Base-by-base conservation (phyloP, 352 stramenopile species). In the Phytophthora cryptogea region DNA sequence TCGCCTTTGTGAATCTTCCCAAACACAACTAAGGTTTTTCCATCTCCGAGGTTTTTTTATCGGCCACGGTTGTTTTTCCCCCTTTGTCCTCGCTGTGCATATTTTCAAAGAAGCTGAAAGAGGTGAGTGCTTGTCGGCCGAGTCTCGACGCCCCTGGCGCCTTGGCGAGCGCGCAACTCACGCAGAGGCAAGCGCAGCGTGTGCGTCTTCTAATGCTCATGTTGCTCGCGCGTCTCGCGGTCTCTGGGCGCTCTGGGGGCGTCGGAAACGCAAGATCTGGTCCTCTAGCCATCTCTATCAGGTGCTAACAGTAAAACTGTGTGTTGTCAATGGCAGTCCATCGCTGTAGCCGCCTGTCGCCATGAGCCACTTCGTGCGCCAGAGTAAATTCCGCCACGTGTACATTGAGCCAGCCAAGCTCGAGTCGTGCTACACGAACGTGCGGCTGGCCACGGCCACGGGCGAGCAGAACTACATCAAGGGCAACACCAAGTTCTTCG, bases 391-490 rank as follows among this genome's bases (percentile, higher is more conserved):
- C 80, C 96, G 97, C 71, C 96, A 99, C 87, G 94, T 99, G 63
- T 99, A 97, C 83, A 83, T 97, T 49, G 96, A 99, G 72, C 81
- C 93, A 52, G 95, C 96, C 57, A 99, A 98, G 83, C 71, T 95
- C 68, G 94, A 98, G 65, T 87, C 81, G 37, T 90, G 78, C 70
- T 96, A 95, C 78, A 94, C 85, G 44, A 95, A 95, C 65, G 69
- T 99, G 53, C 88, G 94, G 26, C 79, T 99, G 40, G 90, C 95
- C 20, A 99, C 97, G 33, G 92, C 97, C 30, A 99, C 97, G 47
- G 97, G 98, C 57, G 98, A 99, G 72, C 97, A 99, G 74, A 98
- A 98, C 66, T 99, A 99, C 83, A 99, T 99, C 79, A 99, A 99
- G 78, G 97, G 95, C 35, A 99, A 99, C 69, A 97, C 97, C 54